Conservation (phyloP, 768 basidiomycete genomes). For the Pilatotrama ljubarskyi region DNA sequence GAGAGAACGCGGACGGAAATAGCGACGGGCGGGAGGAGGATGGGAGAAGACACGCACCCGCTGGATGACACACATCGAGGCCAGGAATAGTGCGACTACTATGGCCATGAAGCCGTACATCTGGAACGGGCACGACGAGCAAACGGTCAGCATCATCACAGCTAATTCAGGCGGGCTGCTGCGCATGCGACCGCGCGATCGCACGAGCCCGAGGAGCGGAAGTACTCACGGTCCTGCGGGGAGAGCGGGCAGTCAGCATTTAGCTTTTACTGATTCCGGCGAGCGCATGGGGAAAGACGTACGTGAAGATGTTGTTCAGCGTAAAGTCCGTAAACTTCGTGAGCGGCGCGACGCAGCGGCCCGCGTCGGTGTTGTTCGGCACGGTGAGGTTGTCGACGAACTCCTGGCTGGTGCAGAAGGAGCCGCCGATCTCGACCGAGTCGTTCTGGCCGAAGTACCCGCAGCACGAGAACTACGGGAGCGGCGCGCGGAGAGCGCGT, state of each 20-base stretch:
- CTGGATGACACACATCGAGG: constrained; percentile 85
- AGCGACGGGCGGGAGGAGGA: too few species aligned
- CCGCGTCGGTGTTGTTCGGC: constrained; percentile 36
- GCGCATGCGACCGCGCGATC: not conserved
- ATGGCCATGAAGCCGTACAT: constrained; percentile 86
- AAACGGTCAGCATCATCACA: constrained; percentile 12
- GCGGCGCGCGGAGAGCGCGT: not conserved
- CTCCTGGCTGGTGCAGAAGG: constrained; percentile 51
- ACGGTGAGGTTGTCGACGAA: constrained; percentile 41
- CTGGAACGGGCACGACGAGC: constrained; percentile 29
- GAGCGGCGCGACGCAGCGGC: constrained; percentile 71
- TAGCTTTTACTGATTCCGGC: too few species aligned
- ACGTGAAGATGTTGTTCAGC: constrained; percentile 85
- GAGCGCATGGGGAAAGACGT: too few species aligned
- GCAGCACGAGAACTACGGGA: constrained; percentile 71
- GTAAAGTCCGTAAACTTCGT: constrained; percentile 68
- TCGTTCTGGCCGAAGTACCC: constrained; percentile 70
- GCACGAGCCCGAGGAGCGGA: not conserved
- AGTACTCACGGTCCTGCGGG: constrained; percentile 16
- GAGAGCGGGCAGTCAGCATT: not conserved
- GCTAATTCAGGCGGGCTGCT: too few species aligned
- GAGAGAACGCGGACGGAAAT: not conserved
- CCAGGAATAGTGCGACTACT: constrained; percentile 70
- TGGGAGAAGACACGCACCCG: constrained; percentile 52
- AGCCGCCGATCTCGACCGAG: constrained; percentile 53